Conservation (phyloP, 345 rosid genomes). For the Eucalyptus dawsonii region DNA sequence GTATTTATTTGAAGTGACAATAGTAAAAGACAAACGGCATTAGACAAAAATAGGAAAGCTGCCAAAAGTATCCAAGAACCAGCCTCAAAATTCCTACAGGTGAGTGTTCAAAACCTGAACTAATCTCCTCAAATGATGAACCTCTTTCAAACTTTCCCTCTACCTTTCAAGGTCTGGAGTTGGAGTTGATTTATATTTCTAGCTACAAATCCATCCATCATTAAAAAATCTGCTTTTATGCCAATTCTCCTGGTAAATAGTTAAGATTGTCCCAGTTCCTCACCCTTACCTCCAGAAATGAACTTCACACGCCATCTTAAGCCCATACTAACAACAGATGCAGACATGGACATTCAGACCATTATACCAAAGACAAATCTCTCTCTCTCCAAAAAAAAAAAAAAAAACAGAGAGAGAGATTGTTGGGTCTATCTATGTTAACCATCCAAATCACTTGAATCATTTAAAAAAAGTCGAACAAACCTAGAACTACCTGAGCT, state of each 20-base stretch:
- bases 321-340: neutral
- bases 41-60: neutral
- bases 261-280: neutral
- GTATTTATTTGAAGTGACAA: neutral
- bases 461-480: neutral
- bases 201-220: neutral
- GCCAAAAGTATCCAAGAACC: neutral
- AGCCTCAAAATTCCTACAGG: neutral
- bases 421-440: neutral
- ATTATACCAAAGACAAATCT: neutral
- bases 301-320: neutral
- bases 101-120: neutral
- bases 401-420: neutral
- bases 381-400: neutral
- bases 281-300: neutral
- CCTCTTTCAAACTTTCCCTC: neutral
- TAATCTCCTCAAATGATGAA: neutral
- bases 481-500: neutral
- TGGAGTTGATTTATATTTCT: neutral
- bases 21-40: neutral
- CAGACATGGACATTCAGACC: neutral
- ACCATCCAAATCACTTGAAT: neutral
- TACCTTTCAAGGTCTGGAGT: neutral
- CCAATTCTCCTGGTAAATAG: neutral
- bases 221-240: neutral